phyloP scores from a whole-genome alignment of 768 basidiomycete species.

The Neoboletus magnificus region DNA sequence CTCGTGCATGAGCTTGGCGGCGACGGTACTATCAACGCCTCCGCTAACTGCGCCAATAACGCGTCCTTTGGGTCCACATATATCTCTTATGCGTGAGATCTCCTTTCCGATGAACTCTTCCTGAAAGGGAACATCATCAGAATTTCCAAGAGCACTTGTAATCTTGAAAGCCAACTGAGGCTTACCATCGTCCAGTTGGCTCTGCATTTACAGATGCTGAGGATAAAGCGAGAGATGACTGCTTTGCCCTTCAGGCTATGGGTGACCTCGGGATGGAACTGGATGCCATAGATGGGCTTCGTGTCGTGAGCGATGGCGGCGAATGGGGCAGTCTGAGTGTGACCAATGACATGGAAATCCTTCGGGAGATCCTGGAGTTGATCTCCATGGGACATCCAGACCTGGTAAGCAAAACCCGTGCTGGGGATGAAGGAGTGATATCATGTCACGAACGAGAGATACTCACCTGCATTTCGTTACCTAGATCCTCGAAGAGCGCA shows the following conservation, averaged over 20 bases:
- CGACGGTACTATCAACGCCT: conserved; percentile 97
- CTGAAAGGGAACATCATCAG: conserved; percentile 35
- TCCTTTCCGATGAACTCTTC: conserved; percentile 98
- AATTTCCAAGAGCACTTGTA: not conserved
- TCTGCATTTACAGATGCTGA: conserved; percentile 78
- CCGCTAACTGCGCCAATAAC: conserved; percentile 98
- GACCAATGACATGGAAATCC: conserved; percentile 84
- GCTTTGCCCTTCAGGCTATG: conserved; percentile 89
- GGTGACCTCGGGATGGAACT: conserved; percentile 98
- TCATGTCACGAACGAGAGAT: not conserved
- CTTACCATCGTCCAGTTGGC: conserved; percentile 91
- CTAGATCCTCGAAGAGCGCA: conserved; percentile 80
- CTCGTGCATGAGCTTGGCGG: conserved; percentile 99
- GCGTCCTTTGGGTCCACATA: conserved; percentile 90
- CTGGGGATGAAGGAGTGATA: not conserved
- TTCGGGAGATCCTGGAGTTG: conserved; percentile 80
- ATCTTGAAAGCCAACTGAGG: conserved; percentile 3
- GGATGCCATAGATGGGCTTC: conserved; percentile 92
- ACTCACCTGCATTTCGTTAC: conserved; percentile 83
- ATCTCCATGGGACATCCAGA: conserved; percentile 99
- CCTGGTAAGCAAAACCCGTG: conserved; percentile 47
- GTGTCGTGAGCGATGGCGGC: conserved; percentile 90
- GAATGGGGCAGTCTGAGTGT: conserved; percentile 82
- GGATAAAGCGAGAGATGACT: conserved; percentile 81
- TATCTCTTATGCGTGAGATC: conserved; percentile 87